These are phyloP conservation scores for Alliaria petiolata DNA, from an alignment of 345 rosid genomes.

Conservation along the genomic window DNA sequence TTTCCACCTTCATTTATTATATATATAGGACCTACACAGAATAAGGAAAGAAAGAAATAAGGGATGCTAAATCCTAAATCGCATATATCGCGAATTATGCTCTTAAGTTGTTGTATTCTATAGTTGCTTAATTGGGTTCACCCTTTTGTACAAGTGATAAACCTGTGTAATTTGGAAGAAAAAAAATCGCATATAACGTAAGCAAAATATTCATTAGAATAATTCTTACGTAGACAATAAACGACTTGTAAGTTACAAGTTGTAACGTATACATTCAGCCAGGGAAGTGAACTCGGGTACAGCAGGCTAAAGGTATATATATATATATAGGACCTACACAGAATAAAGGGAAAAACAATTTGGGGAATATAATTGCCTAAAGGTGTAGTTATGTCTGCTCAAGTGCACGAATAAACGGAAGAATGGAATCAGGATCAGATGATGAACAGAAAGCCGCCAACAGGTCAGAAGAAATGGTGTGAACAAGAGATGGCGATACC, in stretches of 20 bases:
- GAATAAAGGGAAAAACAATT: conserved; percentile 22
- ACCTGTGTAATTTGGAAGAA: too few species aligned
- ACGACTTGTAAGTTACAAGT: conserved; percentile 5
- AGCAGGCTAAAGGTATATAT: background rate
- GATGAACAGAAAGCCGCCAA: conserved; percentile 41
- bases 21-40: too few species aligned
- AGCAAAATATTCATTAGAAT: background rate
- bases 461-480: conserved; percentile 39
- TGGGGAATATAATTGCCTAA: conserved; percentile 21
- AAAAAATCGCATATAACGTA: background rate
- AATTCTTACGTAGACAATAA: conserved; percentile 6
- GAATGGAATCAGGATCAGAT: conserved; percentile 41
- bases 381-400: conserved; percentile 4
- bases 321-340: background rate
- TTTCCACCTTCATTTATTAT: too few species aligned
- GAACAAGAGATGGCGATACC: conserved; percentile 40
- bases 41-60: too few species aligned
- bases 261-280: conserved; percentile 8
- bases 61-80: background rate
- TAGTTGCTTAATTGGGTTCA: too few species aligned
- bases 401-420: conserved; percentile 25
- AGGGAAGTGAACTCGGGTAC: background rate
- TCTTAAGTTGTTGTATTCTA: too few species aligned
- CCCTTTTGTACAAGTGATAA: too few species aligned
- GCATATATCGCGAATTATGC: too few species aligned